These are phyloP conservation scores for Tolypocladium sp. DNA, from an alignment of 2,329 filamentous ascomycete genomes.

Conservation along the genomic window DNA sequence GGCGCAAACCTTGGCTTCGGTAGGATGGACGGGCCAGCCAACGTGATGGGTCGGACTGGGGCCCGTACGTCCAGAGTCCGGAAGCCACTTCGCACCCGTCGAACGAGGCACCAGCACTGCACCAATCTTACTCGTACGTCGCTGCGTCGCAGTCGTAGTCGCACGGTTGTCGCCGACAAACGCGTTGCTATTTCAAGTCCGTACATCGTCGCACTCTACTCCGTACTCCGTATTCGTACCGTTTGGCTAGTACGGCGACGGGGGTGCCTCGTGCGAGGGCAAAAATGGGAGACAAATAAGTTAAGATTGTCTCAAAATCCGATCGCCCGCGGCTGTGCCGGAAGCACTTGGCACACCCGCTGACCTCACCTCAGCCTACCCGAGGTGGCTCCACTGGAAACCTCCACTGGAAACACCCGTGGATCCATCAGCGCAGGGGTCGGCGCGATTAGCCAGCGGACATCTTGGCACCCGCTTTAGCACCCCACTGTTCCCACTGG, in stretches of 20 bases:
- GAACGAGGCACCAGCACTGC: no score
- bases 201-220: no score
- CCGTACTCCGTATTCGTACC: background rate
- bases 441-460: background rate
- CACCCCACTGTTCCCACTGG: background rate
- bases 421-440: background rate
- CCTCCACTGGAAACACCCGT: background rate
- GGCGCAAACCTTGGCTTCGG: no score
- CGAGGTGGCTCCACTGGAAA: background rate
- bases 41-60: no score
- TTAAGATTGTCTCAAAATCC: background rate
- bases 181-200: no score
- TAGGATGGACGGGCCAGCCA: no score
- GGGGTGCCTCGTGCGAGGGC: background rate
- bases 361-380: no score
- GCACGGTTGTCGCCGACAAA: no score
- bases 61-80: no score
- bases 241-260: background rate
- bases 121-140: no score
- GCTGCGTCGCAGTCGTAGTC: no score
- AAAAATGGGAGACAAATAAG: background rate
- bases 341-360: background rate
- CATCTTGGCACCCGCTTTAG: background rate
- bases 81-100: no score
- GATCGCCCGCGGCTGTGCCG: background rate